Evolutionary conservation across 106 monocot genomes (phyloP).

Genomic region (Gastrodia elata): DNA sequence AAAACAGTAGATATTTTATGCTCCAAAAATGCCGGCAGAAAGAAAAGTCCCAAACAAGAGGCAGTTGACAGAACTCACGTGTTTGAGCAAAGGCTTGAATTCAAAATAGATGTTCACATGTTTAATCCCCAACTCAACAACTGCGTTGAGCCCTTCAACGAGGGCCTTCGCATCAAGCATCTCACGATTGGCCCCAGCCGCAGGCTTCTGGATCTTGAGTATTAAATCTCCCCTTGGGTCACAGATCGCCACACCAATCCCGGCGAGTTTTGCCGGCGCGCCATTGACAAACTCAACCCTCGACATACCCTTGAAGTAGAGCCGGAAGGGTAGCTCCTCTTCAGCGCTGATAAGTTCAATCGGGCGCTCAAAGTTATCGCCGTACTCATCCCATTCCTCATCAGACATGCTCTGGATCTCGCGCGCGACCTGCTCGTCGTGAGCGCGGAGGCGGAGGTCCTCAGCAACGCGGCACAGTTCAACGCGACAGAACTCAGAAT

Average conservation of each 20-base stretch:
- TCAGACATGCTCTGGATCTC: slow-evolving; percentile 43
- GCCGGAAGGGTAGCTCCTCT: slow-evolving; percentile 27
- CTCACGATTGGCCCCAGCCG: slow-evolving; percentile 13
- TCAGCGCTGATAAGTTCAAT: slow-evolving; percentile 14
- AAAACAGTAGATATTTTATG: neutral
- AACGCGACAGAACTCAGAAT: slow-evolving; percentile 17
- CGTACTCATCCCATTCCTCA: slow-evolving; percentile 53
- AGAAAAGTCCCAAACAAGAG: neutral
- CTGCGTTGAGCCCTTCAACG: slow-evolving; percentile 60
- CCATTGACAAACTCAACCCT: slow-evolving; percentile 17
- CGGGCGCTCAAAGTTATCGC: slow-evolving; percentile 61
- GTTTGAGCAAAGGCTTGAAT: slow-evolving; percentile 36
- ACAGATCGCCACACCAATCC: slow-evolving; percentile 52
- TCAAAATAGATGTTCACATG: slow-evolving; percentile 46
- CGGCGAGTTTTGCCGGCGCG: slow-evolving; percentile 13
- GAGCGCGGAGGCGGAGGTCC: slow-evolving; percentile 29
- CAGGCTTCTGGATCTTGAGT: slow-evolving; percentile 57
- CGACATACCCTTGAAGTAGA: slow-evolving; percentile 53
- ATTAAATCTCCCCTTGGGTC: slow-evolving; percentile 38
- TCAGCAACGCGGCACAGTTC: slow-evolving; percentile 30
- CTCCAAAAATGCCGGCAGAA: neutral
- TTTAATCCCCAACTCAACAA: slow-evolving; percentile 34
- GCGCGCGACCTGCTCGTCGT: slow-evolving; percentile 65
- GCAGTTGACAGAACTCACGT: slow-evolving; percentile 34
- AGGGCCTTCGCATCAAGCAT: slow-evolving; percentile 49